Conservation (phyloP, 2,329 filamentous ascomycete genomes). For the Botrytis tulipae region DNA sequence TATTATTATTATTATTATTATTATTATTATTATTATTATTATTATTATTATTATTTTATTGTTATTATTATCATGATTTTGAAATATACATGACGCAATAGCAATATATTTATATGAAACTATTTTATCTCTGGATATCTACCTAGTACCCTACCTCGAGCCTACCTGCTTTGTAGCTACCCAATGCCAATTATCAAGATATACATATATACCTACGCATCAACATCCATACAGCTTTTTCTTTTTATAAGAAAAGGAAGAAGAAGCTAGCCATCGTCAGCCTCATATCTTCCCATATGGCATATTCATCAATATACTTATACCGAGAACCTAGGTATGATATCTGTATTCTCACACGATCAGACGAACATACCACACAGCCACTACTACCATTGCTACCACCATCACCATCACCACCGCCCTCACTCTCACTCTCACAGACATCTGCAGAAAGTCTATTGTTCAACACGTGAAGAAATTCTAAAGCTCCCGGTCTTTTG, state of each 20-base stretch:
- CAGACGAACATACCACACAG: not conserved
- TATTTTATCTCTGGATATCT: not conserved
- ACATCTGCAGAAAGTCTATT: not conserved
- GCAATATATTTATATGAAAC: not conserved
- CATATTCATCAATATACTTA: not conserved
- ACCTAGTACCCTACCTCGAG: no score
- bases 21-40: not conserved
- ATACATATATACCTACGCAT: no score
- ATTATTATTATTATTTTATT: no score
- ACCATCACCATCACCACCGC: not conserved
- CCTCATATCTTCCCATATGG: not conserved
- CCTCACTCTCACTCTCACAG: not conserved
- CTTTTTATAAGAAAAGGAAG: not conserved
- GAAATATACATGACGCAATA: not conserved
- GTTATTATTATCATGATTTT: not conserved
- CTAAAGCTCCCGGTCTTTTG: not conserved
- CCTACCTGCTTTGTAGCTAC: no score
- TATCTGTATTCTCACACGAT: not conserved
- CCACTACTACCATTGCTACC: not conserved
- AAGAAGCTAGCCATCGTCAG: not conserved
- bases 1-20: no score
- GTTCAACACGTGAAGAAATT: not conserved
- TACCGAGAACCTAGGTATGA: no score
- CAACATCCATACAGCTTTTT: not conserved
- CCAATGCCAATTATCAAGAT: no score